A percentile compares a stretch with the other conserved stretches of the same genome.
phyloP scores from a whole-genome alignment of 116 monocot genomes.

The Trichopus zeylanicus region DNA sequence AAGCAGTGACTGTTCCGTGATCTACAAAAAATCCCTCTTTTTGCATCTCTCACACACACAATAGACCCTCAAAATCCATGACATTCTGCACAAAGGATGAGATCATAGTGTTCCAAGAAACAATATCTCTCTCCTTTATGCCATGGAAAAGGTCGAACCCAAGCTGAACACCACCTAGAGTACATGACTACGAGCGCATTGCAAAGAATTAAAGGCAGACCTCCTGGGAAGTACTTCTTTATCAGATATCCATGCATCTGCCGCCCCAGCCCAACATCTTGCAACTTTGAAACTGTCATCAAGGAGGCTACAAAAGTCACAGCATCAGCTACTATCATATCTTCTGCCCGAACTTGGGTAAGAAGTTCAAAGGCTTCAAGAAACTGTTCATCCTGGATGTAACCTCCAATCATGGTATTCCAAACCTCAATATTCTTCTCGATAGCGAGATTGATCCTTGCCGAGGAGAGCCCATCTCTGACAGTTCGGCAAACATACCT shows the following conservation, averaged over 20 bases:
- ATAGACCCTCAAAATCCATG: constrained; percentile 58
- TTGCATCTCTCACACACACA: constrained; percentile 72
- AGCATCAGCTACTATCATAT: constrained; percentile 29
- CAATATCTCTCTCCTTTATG: constrained; percentile 61
- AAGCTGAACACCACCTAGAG: constrained; percentile 61
- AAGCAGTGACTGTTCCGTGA: constrained; percentile 50
- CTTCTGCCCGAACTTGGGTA: constrained; percentile 24
- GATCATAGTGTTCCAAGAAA: constrained; percentile 97
- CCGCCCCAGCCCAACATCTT: constrained; percentile 38
- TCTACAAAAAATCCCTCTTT: constrained; percentile 56
- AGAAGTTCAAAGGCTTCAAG: constrained; percentile 59
- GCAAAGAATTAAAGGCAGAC: constrained; percentile 47
- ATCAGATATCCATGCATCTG: constrained; percentile 77
- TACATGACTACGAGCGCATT: constrained; percentile 93
- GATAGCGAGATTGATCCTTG: constrained; percentile 30
- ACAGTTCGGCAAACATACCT: constrained; percentile 53
- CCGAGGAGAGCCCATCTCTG: constrained; percentile 35
- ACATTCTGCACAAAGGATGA: constrained; percentile 78
- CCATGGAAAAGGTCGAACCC: constrained; percentile 67
- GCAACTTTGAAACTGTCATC: constrained; percentile 59
- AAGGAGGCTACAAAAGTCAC: constrained; percentile 59
- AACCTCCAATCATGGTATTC: constrained; percentile 93
- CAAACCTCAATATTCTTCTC: constrained; percentile 72
- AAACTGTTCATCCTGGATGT: constrained; percentile 51
- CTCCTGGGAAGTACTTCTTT: constrained; percentile 18